Base-by-base conservation (phyloP, 225 moss, liverwort and hornwort species). In the Pseudisothecium myosuroides region DNA sequence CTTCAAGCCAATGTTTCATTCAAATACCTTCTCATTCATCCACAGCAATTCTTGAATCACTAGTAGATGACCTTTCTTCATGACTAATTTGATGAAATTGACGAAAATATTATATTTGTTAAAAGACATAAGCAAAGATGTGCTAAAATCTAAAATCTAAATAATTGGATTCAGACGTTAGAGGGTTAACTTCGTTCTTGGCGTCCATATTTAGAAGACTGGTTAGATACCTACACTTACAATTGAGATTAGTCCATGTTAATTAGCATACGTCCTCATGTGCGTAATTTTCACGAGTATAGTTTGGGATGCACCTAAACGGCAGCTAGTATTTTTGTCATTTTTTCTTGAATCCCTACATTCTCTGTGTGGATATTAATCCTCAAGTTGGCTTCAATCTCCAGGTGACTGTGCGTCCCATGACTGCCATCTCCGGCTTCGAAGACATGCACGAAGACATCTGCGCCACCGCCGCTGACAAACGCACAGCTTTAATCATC, bases 361-460 rank as follows among this genome's bases (percentile, higher is more conserved):
- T 81, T 61, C 43, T 32, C 2, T 45, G 43, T 43, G 4, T 61
- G 21, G 31, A 22, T 45, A 43, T 43, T 66, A 16, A n/a, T 29
- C 16, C 34, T 58, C 47, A 36, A 49, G 29, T 81, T 66, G 29
- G 60, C 45, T 66, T 84, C 37, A 22, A 37, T 39, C 87, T 67
- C 63, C 91, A 95, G 95, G 94, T 89, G 90, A 92, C 91, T 43
- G 93, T 86, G 65, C 90, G 96, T 79, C 95, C 97, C 45, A 98
- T 96, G 97, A 98, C 95, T 34, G 97, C 96, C 63, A 98, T 98
- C 43, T 96, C 96, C 39, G 93, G 95, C 37, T 97, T 94, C 52
- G 95, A 95, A 79, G 90, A 98, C 72, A 97, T 96, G 96, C 97
- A 98, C 84, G 97, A 98, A 73, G 98, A 96, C 86, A 96, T 98